Base-by-base conservation (phyloP, 2,329 filamentous ascomycete genomes). In the Trichophyton benhamiae region DNA sequence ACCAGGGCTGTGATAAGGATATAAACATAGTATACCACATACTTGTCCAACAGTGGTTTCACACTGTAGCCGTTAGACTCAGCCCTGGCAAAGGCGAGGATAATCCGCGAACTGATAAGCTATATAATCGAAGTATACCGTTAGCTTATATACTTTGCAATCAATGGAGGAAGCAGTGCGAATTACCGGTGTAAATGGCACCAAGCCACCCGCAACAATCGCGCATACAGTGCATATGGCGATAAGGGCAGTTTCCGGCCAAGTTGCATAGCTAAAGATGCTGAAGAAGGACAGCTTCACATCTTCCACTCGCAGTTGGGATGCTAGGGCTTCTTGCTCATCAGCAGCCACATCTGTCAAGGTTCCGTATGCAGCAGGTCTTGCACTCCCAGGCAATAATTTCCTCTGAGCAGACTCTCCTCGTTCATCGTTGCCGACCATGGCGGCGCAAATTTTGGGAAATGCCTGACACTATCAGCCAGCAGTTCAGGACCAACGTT, bases 1-100 rank as follows among this genome's bases (percentile, higher is more conserved):
- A 87, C 72, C 67, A 91, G 89, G 70, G 89, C 83, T 66, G 80
- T 85, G 65, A 92, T 80, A 58, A 80, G 87, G 44, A 92, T 79
- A 70, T 91, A 91, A 33, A 91, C 76, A 65, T 89, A 89, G 72
- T 90, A 90, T 57, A 89, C 73, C 17, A 15, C 36, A 30, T 57
- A 57, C 7, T 57, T 20, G n/a, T 57, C 46, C 20, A 52, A 7
- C 46, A 52, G 17, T 20, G 46, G 46, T 20, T 52, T 52, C 20
- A 52, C 46, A 15, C 46, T 52, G 46, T 52, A 52, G 17, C 46
- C 46, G 9, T 52, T 22, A 20, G 46, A 52, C 20, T 52, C 46
- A 6, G 46, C 46, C 22, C 20, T 52, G 46, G 46, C 20, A 9
- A 52, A 52, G 9, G 46, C 46, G 13, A 52, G 46, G 1, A 52